Base-by-base conservation (phyloP, 345 rosid genomes). In the Psidium friedrichsthalianum region DNA sequence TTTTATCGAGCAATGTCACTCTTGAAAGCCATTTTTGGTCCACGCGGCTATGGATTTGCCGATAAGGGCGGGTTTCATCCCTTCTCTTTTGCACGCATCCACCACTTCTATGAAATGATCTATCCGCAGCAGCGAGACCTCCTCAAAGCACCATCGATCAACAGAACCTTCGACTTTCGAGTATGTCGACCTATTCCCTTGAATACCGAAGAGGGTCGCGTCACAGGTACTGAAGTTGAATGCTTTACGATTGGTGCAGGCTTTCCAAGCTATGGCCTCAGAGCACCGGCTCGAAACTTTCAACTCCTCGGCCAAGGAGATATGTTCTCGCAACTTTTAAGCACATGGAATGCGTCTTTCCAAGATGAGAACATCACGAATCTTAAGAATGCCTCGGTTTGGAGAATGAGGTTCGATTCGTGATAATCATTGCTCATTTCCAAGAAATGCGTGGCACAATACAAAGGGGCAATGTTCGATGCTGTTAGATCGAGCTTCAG, bases 31-130 rank as follows among this genome's bases (percentile, higher is more conserved):
- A 91, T 85, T 90, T 47, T 51, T 21, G 1, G 93, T 90, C 96
- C 94, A 92, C 18, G 81, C 86, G 47, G 90, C 90, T 78, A 94
- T 90, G 51, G 92, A 91, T 18, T 89, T 88, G 36, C 94, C 93
- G 20, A 92, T 87, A 57, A 91, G 89, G 82, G 88, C 90, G 42
- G 90, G 51, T 83, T 49, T 89, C 86, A 90, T 82, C 74, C 91
- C 93, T 85, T 53, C 80, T 64, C 61, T 84, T 86, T 91, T 91
- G 49, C 91, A 86, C 25, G 88, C 92, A 74, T 89, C 91, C 29
- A 93, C 87, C 82, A 92, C 93, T 87, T 87, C 85, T 25, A 90
- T 84, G 69, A 94, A 94, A 87, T 91, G 95, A 90, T 93, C 96
- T 18, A 94, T 93, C 64, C 92, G 86, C 51, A 94, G 94, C 81